Conservation (phyloP, 2,329 filamentous ascomycete genomes). For the Pseudopyrenochaeta lycopersici region DNA sequence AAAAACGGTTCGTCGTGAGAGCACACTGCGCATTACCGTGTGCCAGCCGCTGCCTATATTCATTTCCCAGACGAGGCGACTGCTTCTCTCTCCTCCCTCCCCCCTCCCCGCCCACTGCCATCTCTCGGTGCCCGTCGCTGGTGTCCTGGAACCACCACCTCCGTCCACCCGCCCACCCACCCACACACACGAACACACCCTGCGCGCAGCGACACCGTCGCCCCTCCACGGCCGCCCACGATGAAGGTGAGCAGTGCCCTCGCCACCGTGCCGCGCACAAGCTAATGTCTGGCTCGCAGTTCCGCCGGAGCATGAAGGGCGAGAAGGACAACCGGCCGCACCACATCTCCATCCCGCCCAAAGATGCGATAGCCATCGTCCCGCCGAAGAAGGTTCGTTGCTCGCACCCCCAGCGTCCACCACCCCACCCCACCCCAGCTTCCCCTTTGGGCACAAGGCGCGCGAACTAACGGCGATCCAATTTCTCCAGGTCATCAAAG, state of each 20-base stretch:
- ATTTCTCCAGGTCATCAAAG: conserved; percentile 83
- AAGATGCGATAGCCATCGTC: conserved; percentile 86
- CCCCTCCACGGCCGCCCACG: conserved; percentile 8
- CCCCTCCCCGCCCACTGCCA: conserved; percentile 3
- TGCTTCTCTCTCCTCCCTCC: conserved; percentile 19
- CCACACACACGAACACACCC: too few species aligned
- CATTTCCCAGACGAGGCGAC: too few species aligned
- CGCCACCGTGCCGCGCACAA: too few species aligned
- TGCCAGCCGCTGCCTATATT: too few species aligned
- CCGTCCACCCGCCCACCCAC: conserved; percentile 7
- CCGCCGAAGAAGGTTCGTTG: conserved; percentile 85
- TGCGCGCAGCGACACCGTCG: conserved; percentile 20
- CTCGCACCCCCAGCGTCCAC: neutral
- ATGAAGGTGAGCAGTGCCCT: too few species aligned
- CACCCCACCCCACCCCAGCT: conserved; percentile 9
- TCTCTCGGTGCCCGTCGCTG: neutral
- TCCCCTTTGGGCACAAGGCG: conserved; percentile 28
- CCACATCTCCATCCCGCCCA: conserved; percentile 80
- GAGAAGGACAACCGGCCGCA: conserved; percentile 79
- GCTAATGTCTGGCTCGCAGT: conserved; percentile 48
- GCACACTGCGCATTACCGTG: too few species aligned
- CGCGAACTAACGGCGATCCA: conserved; percentile 34
- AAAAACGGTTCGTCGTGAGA: too few species aligned
- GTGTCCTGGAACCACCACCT: conserved; percentile 8
- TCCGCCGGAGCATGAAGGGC: conserved; percentile 89